A percentile compares a stretch with the other conserved stretches of the same genome.
Evolutionary conservation across 257 asterid species (phyloP).

Genomic region (Solanum corneliomulleri): DNA sequence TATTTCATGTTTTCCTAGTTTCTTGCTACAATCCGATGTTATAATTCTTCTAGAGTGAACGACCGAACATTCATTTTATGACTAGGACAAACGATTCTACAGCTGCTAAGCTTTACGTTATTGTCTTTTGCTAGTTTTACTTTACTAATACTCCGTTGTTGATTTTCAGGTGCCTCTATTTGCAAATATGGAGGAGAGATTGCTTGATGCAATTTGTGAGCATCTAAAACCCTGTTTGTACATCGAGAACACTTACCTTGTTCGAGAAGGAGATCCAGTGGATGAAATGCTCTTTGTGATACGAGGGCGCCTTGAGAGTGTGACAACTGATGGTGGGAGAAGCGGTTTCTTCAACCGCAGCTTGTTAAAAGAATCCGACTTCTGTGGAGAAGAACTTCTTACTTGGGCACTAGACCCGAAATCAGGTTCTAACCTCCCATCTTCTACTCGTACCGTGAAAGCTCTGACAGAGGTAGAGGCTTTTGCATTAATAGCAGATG

Average conservation of each 20-base stretch:
- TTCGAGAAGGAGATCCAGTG: slow-evolving; percentile 19
- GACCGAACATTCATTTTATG: neutral
- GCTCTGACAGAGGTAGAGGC: slow-evolving; percentile 9
- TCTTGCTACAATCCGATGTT: neutral
- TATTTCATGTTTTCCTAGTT: neutral
- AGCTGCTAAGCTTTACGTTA: neutral
- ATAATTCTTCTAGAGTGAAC: neutral
- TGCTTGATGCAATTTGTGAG: slow-evolving; percentile 92
- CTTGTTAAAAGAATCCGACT: neutral
- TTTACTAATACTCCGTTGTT: neutral
- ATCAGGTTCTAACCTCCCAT: slow-evolving; percentile 3
- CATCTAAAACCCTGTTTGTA: slow-evolving; percentile 79
- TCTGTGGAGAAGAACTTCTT: slow-evolving; percentile 13
- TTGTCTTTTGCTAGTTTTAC: neutral
- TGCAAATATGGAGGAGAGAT: slow-evolving; percentile 92
- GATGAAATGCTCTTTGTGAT: slow-evolving; percentile 17
- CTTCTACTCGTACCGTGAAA: slow-evolving; percentile 12
- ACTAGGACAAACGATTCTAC: neutral
- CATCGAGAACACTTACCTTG: slow-evolving; percentile 6
- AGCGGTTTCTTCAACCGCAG: slow-evolving; percentile 13
- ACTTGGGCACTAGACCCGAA: slow-evolving; percentile 9
- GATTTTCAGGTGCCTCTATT: slow-evolving; percentile 77
- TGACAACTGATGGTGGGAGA: slow-evolving; percentile 12
- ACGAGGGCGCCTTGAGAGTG: slow-evolving; percentile 13
- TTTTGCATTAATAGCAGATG: slow-evolving; percentile 6